Evolutionary conservation across 176 grass and related monocot genomes (phyloP), one percentile per base, ranked within the genome.

Genomic region (Canna indica): DNA sequence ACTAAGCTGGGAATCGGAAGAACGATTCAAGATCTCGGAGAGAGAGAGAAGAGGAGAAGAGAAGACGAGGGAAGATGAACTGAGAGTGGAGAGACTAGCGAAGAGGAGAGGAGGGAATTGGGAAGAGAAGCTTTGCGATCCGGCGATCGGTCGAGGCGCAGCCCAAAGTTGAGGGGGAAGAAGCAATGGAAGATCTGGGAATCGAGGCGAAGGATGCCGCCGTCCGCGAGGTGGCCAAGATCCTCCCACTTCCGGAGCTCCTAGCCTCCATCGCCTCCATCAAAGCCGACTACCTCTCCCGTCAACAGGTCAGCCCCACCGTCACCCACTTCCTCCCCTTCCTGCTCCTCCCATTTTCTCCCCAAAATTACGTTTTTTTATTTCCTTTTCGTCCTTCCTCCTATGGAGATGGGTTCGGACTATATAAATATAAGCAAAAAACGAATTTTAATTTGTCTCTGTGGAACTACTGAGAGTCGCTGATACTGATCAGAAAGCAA

Each of bases 141-240:
- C 57, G 69, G 70, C 67, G 72, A 3, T 38, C 60, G 62, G 8
- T 66, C 78, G 8, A 72, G 48, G 36, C 59, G n/a, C 0, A 42
- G 67, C 28, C 2, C 1, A 1, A 13, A n/a, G 56, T 26, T 1
- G 72, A 32, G 9, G 53, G 67, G 42, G 73, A 67, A 7, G 46
- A 70, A 52, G 46, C 3, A 71, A 92, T 97, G 93, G 88, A 97
- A 72, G 88, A 97, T 92, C 79, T 90, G 86, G 93, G 88, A 77
- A 97, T 97, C 67, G 93, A 97, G 71, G 86, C 93, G 4, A 97
- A 92, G 77, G 93, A 97, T 36, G 79, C 93, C 15, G 88, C 93
- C 38, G 93, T 97, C 62, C 93, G 93, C 17, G 93, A 97, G 88
- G 93, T 97, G 69, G 93, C 93, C 44, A 97, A 97, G 88, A 84